Evolutionary conservation across 2,329 filamentous ascomycete species (phyloP), one percentile per base, ranked within the genome.

Genomic region (Cladosporium sp.): DNA sequence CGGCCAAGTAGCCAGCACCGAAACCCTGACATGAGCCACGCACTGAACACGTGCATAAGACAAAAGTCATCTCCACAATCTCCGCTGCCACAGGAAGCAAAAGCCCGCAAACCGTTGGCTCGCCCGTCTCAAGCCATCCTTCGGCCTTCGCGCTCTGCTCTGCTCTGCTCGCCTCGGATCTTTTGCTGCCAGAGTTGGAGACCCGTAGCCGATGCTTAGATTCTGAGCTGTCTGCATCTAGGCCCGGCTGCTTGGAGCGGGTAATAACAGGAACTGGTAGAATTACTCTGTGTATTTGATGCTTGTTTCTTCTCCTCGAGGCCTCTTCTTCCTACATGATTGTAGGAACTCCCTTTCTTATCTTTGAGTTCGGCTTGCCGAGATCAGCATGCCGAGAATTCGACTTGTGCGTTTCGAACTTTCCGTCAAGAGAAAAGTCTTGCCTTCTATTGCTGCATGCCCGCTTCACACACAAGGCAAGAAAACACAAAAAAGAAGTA

Each of bases 31-130:
- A 2, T 25, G 45, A 49, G n/a, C n/a, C 28, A n/a, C 42, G 42
- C 42, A 28, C 43, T n/a, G 30, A 50, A 50, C 47, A 50, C 47
- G 47, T 50, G 47, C 47, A 22, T 17, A 37, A 50, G 43, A 47
- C 30, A 34, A 17, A 25, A n/a, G 19, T 28, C 51, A 28, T 54
- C 38, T 54, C 51, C 51, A 54, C 51, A 54, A 12, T 28, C 38
- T 28, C 51, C 43, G 17, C 43, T 47, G 43, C 43, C 25, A 30
- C 22, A 47, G 25, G 6, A 28, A 25, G 5, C 42, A 14, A 4
- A 28, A 25, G 5, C 42, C 20, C 25, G 15, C 20, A 45, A 28
- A 28, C 42, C 42, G 22, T 47, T 47, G 7, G 22, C 42, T 28
- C 12, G 15, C 20, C 43, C 19, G 11, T 8, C 3, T 28, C 20